Conservation (phyloP, 2,329 filamentous ascomycete genomes). For the Aspergillus pseudoglaucus region DNA sequence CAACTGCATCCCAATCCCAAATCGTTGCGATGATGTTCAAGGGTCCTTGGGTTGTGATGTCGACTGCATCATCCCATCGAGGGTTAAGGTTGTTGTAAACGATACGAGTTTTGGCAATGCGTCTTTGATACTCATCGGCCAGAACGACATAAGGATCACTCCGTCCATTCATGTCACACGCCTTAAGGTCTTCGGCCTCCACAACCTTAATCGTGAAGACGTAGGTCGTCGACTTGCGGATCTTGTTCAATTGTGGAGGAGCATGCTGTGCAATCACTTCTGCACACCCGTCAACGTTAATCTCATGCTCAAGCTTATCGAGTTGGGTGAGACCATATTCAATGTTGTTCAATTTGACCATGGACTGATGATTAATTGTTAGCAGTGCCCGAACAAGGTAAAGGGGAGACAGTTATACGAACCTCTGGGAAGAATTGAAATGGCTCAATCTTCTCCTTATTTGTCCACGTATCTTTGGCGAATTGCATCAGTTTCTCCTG, state of each 20-base stretch:
- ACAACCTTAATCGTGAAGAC: conserved; percentile 99
- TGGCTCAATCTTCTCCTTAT: conserved; percentile 87
- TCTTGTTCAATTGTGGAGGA: conserved; percentile 62
- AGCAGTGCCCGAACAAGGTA: conserved; percentile 1
- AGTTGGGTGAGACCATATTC: conserved; percentile 90
- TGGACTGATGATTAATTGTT: conserved; percentile 56
- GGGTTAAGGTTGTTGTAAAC: conserved; percentile 87
- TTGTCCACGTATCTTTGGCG: conserved; percentile 87
- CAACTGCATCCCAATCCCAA: conserved; percentile 97
- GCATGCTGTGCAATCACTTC: conserved; percentile 69
- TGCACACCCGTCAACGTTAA: conserved; percentile 88
- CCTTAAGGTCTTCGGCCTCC: conserved; percentile 93
- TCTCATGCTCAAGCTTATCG: conserved; percentile 78
- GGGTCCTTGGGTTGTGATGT: conserved; percentile 86
- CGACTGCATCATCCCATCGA: conserved; percentile 93
- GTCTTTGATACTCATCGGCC: conserved; percentile 95
- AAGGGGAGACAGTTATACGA: conserved; percentile 24
- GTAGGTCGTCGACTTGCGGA: conserved; percentile 73
- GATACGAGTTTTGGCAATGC: conserved; percentile 87
- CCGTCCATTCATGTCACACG: conserved; percentile 89
- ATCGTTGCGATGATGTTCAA: conserved; percentile 94
- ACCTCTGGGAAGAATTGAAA: conserved; percentile 96
- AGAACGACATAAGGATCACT: conserved; percentile 97
- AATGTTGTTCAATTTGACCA: conserved; percentile 96
- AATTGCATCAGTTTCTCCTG: conserved; percentile 92